Percentiles rank a stretch among this genome's conserved stretches.
These are phyloP conservation scores for Carex sylvatica DNA, from an alignment of 202 grass and related monocot species.

Conservation along the genomic window DNA sequence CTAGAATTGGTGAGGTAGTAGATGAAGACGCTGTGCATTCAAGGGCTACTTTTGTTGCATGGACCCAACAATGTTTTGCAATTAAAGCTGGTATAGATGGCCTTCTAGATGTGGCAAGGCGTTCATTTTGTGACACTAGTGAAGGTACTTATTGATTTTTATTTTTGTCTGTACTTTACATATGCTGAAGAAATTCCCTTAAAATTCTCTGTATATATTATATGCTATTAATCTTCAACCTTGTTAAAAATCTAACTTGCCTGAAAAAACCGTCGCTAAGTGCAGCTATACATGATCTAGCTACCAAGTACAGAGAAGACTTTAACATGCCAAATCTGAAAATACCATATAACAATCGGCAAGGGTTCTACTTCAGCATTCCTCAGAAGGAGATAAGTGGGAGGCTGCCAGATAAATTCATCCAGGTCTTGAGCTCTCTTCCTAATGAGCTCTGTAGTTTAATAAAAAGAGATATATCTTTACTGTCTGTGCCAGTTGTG, in stretches of 20 bases:
- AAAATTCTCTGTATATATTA: background rate
- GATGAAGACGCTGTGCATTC: constrained; percentile 94
- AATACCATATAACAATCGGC: constrained; percentile 75
- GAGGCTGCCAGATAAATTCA: constrained; percentile 88
- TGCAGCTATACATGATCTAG: constrained; percentile 76
- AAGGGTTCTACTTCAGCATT: constrained; percentile 95
- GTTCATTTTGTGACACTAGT: constrained; percentile 87
- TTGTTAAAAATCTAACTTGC: constrained; percentile 5
- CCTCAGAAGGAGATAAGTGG: constrained; percentile 75
- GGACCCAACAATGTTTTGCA: constrained; percentile 91
- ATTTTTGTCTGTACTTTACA: background rate
- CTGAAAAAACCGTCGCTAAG: background rate
- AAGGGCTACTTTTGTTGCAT: constrained; percentile 90
- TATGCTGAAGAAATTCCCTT: background rate
- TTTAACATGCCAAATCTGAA: constrained; percentile 92
- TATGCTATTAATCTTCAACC: background rate
- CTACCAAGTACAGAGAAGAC: constrained; percentile 76
- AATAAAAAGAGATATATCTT: constrained; percentile 13
- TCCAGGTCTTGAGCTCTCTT: constrained; percentile 53
- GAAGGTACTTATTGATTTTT: constrained; percentile 46
- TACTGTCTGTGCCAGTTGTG: constrained; percentile 6
- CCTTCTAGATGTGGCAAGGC: constrained; percentile 76
- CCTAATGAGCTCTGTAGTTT: constrained; percentile 27
- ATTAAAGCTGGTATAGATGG: constrained; percentile 89
- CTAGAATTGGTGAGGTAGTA: constrained; percentile 71